A percentile compares a stretch with the other conserved stretches of the same genome.
These are phyloP conservation scores for Trichoderma virens DNA, from an alignment of 495 filamentous ascomycete species.

Conservation along the genomic window DNA sequence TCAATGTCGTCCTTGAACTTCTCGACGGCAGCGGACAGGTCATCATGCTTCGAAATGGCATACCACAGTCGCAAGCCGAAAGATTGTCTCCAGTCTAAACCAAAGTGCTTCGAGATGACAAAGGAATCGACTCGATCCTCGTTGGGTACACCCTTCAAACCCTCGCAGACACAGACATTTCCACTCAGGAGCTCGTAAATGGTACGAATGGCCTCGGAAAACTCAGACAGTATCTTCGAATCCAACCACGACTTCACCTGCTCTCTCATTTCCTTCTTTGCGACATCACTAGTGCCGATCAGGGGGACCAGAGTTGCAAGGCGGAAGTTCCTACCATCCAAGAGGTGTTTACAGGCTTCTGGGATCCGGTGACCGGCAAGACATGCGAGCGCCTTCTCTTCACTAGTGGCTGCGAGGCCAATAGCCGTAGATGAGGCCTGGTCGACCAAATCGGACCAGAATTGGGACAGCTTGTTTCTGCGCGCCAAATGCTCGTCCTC, in stretches of 20 bases:
- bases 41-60: slow-evolving; percentile 55
- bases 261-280: slow-evolving; percentile 58
- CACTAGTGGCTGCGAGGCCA: slow-evolving; percentile 44
- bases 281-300: slow-evolving; percentile 59
- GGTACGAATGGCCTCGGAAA: slow-evolving; percentile 75
- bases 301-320: slow-evolving; percentile 77
- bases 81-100: slow-evolving; percentile 83
- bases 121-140: slow-evolving; percentile 77
- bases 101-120: slow-evolving; percentile 69
- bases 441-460: slow-evolving; percentile 58
- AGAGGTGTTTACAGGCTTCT: slow-evolving; percentile 70
- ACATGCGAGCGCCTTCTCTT: slow-evolving; percentile 77
- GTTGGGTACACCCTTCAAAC: slow-evolving; percentile 55
- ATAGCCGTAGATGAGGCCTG: slow-evolving; percentile 44
- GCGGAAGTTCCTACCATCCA: slow-evolving; percentile 65
- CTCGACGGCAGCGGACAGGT: slow-evolving; percentile 60
- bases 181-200: slow-evolving; percentile 86
- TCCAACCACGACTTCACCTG: slow-evolving; percentile 83
- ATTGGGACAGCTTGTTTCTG: slow-evolving; percentile 47
- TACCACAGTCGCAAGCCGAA: slow-evolving; percentile 91
- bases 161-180: slow-evolving; percentile 71
- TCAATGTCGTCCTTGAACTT: slow-evolving; percentile 62
- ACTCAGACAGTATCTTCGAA: slow-evolving; percentile 72
- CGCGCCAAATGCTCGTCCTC: slow-evolving; percentile 29
- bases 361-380: slow-evolving; percentile 69